phyloP scores from a whole-genome alignment of 2,329 filamentous ascomycete genomes.

The Trichoderma afroharzianum region DNA sequence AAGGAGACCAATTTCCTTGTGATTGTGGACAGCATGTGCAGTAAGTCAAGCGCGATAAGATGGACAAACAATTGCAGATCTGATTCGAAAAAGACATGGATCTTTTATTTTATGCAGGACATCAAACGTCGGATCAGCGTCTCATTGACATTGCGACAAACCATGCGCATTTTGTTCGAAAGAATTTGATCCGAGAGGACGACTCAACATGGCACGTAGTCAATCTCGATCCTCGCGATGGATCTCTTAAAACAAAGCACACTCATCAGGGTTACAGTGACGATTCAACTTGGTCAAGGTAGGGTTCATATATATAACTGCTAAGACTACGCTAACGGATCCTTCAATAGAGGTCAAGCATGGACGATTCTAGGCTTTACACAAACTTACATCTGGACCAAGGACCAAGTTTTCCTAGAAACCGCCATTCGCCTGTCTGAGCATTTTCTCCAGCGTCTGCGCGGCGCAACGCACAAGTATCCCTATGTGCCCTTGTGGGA shows the following conservation, averaged over 20 bases:
- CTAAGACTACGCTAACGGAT: background rate
- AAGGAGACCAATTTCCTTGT: conserved; percentile 33
- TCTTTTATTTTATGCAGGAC: conserved; percentile 37
- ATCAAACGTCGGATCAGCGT: conserved; percentile 27
- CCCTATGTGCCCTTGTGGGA: conserved; percentile 31
- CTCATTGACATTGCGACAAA: conserved; percentile 35
- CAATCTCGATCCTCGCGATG: conserved; percentile 41
- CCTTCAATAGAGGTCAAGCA: conserved; percentile 36
- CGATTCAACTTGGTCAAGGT: conserved; percentile 44
- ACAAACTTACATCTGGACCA: conserved; percentile 46
- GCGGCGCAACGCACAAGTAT: conserved; percentile 15
- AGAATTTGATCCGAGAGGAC: conserved; percentile 33
- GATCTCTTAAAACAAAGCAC: conserved; percentile 34
- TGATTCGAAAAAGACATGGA: conserved; percentile 29
- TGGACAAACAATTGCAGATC: background rate
- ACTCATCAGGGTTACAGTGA: conserved; percentile 47
- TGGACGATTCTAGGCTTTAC: conserved; percentile 49
- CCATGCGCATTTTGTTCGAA: conserved; percentile 39
- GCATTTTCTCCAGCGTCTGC: conserved; percentile 43
- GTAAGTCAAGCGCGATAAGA: background rate
- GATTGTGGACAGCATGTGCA: conserved; percentile 43
- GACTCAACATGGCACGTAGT: conserved; percentile 41
- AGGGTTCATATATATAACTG: background rate
- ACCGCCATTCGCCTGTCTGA: conserved; percentile 43
- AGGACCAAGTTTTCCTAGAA: conserved; percentile 37